A percentile compares a stretch with the other conserved stretches of the same genome.
phyloP scores from a whole-genome alignment of 768 basidiomycete genomes.

The Naganishia vaughanmartiniae region DNA sequence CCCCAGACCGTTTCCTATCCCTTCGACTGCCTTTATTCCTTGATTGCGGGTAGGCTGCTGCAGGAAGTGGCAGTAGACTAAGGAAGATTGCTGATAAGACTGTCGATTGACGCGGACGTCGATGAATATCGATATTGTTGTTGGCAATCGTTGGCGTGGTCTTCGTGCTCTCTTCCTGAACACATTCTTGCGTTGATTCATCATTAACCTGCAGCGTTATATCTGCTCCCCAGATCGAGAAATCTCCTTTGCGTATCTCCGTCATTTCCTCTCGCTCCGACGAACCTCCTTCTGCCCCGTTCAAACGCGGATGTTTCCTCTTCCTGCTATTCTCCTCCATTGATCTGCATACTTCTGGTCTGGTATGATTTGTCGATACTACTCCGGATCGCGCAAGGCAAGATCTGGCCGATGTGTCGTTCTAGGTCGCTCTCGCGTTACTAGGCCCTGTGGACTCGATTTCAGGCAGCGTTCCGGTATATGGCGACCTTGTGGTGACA shows the following conservation, averaged over 20 bases:
- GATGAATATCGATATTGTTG: neutral
- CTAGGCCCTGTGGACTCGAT: neutral
- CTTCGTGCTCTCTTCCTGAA: neutral
- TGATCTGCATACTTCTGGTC: conserved; percentile 4
- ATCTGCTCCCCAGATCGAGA: neutral
- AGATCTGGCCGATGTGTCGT: neutral
- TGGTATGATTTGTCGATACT: neutral
- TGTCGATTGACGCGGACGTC: conserved; percentile 10
- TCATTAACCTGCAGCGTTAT: neutral
- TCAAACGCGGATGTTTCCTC: neutral
- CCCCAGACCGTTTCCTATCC: conserved; percentile 13
- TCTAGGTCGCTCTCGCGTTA: neutral
- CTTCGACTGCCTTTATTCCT: conserved; percentile 4
- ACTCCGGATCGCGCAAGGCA: neutral
- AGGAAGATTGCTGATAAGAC: conserved; percentile 52
- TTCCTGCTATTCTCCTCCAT: conserved; percentile 19
- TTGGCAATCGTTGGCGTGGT: neutral
- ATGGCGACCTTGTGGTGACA: neutral
- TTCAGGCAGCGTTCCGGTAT: neutral
- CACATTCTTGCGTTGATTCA: neutral
- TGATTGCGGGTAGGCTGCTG: conserved; percentile 5
- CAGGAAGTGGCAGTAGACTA: conserved; percentile 17
- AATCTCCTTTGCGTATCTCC: neutral
- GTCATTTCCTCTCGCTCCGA: neutral
- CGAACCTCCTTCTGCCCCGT: neutral